These are phyloP conservation scores for Acer yangbiense DNA, from an alignment of 345 rosid species.

Conservation along the genomic window DNA sequence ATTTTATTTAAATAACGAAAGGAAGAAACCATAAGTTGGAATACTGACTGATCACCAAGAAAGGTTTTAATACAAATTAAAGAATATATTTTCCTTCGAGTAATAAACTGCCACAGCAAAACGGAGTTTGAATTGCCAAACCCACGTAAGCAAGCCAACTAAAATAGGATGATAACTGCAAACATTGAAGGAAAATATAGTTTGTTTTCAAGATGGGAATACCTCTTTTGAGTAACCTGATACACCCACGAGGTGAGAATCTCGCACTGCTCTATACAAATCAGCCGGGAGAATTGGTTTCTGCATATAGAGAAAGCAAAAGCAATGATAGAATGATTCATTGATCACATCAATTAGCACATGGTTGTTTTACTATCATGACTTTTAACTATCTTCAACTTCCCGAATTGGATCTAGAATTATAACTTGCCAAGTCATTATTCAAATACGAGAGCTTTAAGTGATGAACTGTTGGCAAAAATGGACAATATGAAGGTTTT, in stretches of 20 bases:
- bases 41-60: slow-evolving; percentile 10
- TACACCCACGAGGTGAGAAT: slow-evolving; percentile 87
- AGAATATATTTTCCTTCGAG: background rate
- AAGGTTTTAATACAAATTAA: slow-evolving; percentile 1
- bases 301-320: slow-evolving; percentile 37
- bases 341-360: slow-evolving; percentile 3
- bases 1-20: background rate
- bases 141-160: background rate
- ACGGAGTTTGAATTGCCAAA: background rate
- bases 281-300: slow-evolving; percentile 87
- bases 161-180: background rate
- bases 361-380: slow-evolving; percentile 15
- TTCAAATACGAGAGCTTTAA: slow-evolving; percentile 8
- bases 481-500: background rate
- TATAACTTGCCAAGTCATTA: background rate
- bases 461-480: background rate
- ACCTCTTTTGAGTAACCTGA: slow-evolving; percentile 96
- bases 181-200: slow-evolving; percentile 8
- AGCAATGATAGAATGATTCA: slow-evolving; percentile 13
- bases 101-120: background rate
- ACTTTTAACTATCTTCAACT: background rate
- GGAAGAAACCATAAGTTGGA: background rate
- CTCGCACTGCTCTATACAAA: slow-evolving; percentile 78
- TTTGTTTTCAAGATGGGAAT: slow-evolving; percentile 30
- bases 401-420: background rate